Evolutionary conservation across 345 rosid species (phyloP).

Genomic region (Brassica cretica): DNA sequence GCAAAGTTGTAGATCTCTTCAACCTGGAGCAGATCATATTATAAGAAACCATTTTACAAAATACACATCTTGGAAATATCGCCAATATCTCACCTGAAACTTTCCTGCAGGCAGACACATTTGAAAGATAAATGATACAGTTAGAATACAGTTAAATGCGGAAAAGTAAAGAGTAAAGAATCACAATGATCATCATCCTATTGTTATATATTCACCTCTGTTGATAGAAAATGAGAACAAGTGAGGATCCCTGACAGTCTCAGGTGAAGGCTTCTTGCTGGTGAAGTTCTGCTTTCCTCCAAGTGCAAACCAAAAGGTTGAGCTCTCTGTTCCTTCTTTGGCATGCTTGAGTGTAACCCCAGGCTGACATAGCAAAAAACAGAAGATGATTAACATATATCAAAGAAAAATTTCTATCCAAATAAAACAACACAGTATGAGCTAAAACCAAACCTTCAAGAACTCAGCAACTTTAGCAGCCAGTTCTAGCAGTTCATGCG

Average conservation of each 20-base stretch:
- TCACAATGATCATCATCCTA: neutral
- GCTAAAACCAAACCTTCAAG: constrained; percentile 60
- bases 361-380: constrained; percentile 58
- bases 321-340: constrained; percentile 98
- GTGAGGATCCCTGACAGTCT: constrained; percentile 82
- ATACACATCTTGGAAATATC: too few relatives aligned
- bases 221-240: constrained; percentile 67
- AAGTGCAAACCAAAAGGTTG: constrained; percentile 92
- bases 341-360: constrained; percentile 87
- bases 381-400: constrained; percentile 1
- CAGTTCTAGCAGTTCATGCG: constrained; percentile 85
- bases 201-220: constrained; percentile 49
- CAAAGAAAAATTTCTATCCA: neutral
- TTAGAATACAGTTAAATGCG: constrained; percentile 21
- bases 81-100: constrained; percentile 73
- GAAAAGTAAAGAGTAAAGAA: neutral
- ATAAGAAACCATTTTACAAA: too few relatives aligned
- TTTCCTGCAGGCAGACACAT: constrained; percentile 60
- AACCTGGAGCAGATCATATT: constrained; percentile 49
- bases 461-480: constrained; percentile 83
- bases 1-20: constrained; percentile 87
- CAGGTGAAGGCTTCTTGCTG: constrained; percentile 65
- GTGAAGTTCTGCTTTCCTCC: constrained; percentile 94
- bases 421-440: neutral
- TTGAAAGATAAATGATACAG: constrained; percentile 11